Evolutionary conservation across 495 filamentous ascomycete genomes (phyloP), one percentile per base, ranked within the genome.

Genomic region (Xylaria flabelliformis): DNA sequence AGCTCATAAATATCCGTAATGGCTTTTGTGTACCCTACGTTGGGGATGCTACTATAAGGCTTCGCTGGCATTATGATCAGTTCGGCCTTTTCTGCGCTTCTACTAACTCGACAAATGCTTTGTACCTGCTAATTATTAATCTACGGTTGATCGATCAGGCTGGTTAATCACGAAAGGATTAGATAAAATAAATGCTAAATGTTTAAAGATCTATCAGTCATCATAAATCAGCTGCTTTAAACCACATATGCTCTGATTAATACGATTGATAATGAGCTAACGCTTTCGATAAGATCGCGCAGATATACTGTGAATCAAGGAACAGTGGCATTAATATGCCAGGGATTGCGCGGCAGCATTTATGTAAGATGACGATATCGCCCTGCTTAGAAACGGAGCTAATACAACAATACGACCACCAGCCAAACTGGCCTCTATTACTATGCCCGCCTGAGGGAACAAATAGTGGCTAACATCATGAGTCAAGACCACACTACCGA

Each of bases 361-460:
- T 61, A 61, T 61, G 58, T 61, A n/a, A n/a, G n/a, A 61, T 61
- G 58, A 39, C 58, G 58, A 61, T 61, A 39, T 61, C 39, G 13
- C n/a, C 32, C 29, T 61, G 19, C 17, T 10, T 61, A 15, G 34
- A 17, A 39, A 12, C 12, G 34, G 34, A 17, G 13, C 58, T 39
- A 61, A 61, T 61, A 21, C 19, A 36, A 9, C 9, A 21, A 9
- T 1, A 10, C 34, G n/a, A n/a, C 39, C 12, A 21, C 34, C 17
- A 13, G 21, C 58, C 19, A 39, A 61, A 32, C 34, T 13, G 58
- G 0, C 6, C 29, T 2, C 15, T 9, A 32, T 36, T 4, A 59
- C 15, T 12, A 39, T 34, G 4, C n/a, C 58, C 4, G 34, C 55
- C 58, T 61, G 29, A 36, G 13, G 29, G 3, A 12, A 34, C 8